phyloP scores from a whole-genome alignment of 306 rosid genomes.

The Medicago arabica region DNA sequence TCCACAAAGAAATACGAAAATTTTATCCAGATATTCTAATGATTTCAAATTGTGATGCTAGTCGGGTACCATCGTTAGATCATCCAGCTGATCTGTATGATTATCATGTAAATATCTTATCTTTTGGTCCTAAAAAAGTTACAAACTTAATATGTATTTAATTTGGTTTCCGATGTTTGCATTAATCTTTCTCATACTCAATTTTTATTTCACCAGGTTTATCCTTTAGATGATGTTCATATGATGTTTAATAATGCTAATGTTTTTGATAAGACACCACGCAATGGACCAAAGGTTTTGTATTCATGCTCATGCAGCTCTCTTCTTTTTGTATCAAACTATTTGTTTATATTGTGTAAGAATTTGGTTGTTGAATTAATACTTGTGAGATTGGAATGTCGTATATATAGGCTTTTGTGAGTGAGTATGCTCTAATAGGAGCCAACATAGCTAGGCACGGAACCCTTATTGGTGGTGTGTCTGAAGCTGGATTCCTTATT shows the following conservation, averaged over 20 bases:
- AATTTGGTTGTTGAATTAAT: neutral
- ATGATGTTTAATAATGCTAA: conserved; percentile 57
- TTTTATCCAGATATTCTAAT: conserved; percentile 76
- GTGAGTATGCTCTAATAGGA: conserved; percentile 80
- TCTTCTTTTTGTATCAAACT: neutral
- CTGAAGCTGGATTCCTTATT: conserved; percentile 88
- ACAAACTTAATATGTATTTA: neutral
- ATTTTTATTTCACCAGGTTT: conserved; percentile 54
- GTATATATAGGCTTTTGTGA: conserved; percentile 76
- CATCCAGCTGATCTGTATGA: conserved; percentile 89
- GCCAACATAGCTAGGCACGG: conserved; percentile 57
- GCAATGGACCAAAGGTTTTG: conserved; percentile 52
- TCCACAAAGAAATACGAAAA: conserved; percentile 59
- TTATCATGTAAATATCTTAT: conserved; percentile 67
- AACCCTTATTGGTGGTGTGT: conserved; percentile 73
- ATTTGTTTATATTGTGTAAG: neutral
- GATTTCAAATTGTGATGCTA: conserved; percentile 87
- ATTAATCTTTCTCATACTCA: conserved; percentile 31
- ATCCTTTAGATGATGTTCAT: conserved; percentile 43
- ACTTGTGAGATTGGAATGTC: neutral
- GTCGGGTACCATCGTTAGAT: conserved; percentile 57
- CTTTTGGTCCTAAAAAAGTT: neutral
- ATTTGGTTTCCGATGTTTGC: neutral
- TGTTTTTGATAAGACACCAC: conserved; percentile 64
- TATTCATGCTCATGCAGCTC: neutral